These are phyloP conservation scores for Mycena galericulata DNA, from an alignment of 768 basidiomycete genomes.

Conservation along the genomic window DNA sequence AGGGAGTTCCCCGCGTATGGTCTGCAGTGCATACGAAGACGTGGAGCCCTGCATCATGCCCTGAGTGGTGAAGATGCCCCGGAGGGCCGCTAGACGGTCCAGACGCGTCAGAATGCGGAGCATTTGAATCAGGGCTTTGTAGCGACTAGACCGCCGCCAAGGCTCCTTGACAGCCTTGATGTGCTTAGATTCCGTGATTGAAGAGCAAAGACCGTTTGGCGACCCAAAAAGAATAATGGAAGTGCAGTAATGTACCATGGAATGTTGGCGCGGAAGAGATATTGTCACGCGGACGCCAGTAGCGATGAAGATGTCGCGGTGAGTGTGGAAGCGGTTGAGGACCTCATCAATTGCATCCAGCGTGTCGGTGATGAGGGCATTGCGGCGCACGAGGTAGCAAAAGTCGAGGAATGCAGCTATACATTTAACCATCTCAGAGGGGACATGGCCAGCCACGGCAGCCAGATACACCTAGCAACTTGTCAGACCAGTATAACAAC, in stretches of 20 bases:
- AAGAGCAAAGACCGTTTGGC: constrained; percentile 49
- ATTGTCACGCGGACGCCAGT: constrained; percentile 35
- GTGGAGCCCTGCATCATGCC: constrained; percentile 4
- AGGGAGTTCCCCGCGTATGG: background rate
- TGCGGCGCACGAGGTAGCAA: constrained; percentile 41
- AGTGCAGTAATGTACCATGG: constrained; percentile 35
- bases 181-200: constrained; percentile 49
- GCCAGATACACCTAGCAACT: constrained; percentile 43
- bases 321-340: constrained; percentile 44
- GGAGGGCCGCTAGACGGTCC: constrained; percentile 38
- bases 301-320: constrained; percentile 44
- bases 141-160: constrained; percentile 40
- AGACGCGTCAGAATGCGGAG: constrained; percentile 40
- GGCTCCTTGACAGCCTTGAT: constrained; percentile 51
- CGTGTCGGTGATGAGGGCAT: constrained; percentile 29
- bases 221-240: constrained; percentile 40
- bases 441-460: constrained; percentile 46
- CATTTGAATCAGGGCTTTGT: constrained; percentile 45
- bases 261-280: constrained; percentile 44
- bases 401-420: constrained; percentile 44
- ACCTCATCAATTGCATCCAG: constrained; percentile 22
- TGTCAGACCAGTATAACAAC: background rate
- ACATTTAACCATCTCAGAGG: constrained; percentile 40
- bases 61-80: background rate
- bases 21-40: background rate